Evolutionary conservation across 1,284 basidiomycete species (phyloP).

Genomic region (Crepidotus sp.): DNA sequence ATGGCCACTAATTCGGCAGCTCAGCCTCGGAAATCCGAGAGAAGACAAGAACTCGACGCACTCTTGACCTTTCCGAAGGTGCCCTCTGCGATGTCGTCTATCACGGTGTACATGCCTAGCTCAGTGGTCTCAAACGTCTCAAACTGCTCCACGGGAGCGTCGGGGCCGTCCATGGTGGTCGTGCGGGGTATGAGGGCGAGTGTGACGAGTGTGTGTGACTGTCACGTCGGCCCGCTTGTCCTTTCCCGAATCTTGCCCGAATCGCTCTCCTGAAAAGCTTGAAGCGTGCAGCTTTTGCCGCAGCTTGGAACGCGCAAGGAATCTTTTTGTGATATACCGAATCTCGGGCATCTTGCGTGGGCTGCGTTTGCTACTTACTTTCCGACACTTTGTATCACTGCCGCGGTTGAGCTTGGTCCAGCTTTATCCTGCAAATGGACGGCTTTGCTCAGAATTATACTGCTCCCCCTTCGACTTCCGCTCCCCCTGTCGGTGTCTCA

Average conservation of each 20-base stretch:
- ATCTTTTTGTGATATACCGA: neutral
- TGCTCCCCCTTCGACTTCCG: conserved; percentile 4
- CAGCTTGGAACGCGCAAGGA: neutral
- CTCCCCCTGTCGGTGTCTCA: neutral
- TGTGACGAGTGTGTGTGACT: neutral
- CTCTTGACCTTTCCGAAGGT: conserved; percentile 99
- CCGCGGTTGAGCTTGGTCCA: neutral
- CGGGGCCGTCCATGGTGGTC: conserved; percentile 6
- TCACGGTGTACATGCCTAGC: conserved; percentile 72
- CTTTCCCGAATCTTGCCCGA: no score
- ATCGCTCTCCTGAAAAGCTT: neutral
- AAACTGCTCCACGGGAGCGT: conserved; percentile 6
- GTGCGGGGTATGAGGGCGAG: neutral
- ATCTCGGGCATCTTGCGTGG: neutral
- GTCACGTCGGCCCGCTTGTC: neutral
- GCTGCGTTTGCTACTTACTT: neutral
- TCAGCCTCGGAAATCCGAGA: conserved; percentile 16
- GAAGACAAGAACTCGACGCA: conserved; percentile 37
- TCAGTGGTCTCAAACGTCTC: conserved; percentile 20
- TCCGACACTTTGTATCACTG: neutral
- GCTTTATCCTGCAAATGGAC: conserved; percentile 9
- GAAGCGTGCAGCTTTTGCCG: neutral
- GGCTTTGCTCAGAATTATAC: conserved; percentile 14
- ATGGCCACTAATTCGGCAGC: conserved; percentile 63
- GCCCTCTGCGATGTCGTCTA: conserved; percentile 75